A percentile compares a stretch with the other conserved stretches of the same genome.
These are phyloP conservation scores for Breviolum minutum DNA, from an alignment of 73 alveolate species.

Conservation along the genomic window DNA sequence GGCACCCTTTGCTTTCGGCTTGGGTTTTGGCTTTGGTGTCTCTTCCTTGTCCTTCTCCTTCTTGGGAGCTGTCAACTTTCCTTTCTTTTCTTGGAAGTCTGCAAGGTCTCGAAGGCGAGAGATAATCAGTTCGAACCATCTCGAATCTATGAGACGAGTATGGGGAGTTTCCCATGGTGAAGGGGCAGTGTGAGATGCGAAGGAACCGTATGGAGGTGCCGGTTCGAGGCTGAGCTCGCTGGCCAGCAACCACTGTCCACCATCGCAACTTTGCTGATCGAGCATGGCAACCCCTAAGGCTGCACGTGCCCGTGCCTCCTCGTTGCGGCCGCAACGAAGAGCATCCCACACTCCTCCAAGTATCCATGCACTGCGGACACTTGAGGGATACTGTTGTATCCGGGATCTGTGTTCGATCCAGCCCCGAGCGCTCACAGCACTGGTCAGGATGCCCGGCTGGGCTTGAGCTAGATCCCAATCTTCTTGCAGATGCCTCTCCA, in stretches of 20 bases:
- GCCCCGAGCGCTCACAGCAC: not conserved
- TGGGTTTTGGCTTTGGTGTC: not conserved
- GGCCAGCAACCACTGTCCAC: not conserved
- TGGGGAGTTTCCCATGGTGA: not conserved
- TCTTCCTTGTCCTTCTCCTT: not conserved
- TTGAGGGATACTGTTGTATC: not conserved
- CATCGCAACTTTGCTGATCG: not conserved
- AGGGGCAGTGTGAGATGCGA: not conserved
- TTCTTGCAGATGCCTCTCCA: no score
- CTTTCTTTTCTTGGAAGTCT: not conserved
- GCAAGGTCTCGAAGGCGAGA: not conserved
- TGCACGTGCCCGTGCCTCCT: conserved; percentile 3
- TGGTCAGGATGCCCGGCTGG: not conserved
- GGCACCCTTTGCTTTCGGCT: not conserved
- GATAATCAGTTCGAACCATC: conserved; percentile 11
- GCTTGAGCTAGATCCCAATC: not conserved
- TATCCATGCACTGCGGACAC: not conserved
- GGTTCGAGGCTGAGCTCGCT: not conserved
- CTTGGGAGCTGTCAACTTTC: not conserved
- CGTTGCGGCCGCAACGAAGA: not conserved
- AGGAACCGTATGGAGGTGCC: not conserved
- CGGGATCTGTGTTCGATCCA: conserved; percentile 27
- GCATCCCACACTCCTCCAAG: not conserved
- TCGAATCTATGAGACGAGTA: not conserved
- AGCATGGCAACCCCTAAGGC: not conserved